Conservation (phyloP, 31 red algal genomes). For the Odonthalia washingtoniensis region DNA sequence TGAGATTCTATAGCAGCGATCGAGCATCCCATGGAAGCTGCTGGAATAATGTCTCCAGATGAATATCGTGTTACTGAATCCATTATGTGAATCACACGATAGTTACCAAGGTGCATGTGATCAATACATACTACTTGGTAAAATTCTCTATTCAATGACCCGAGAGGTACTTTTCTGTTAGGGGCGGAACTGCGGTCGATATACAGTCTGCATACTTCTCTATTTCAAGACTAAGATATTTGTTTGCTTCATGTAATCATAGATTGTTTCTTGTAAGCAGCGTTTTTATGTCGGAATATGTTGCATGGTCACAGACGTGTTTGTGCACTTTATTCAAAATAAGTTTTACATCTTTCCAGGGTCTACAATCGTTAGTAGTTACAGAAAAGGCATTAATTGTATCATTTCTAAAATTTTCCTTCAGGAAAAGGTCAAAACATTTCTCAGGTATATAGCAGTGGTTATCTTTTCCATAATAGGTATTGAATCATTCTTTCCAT, state of each 20-base stretch:
- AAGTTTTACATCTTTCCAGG: neutral
- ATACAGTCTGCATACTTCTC: constrained; percentile 16
- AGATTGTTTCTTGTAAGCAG: no score
- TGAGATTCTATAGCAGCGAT: no score
- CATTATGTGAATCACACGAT: constrained; percentile 22
- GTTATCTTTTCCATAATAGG: constrained; percentile 2
- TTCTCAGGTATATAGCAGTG: neutral
- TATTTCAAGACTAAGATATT: neutral
- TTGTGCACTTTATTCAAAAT: neutral
- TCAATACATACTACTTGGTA: constrained; percentile 16
- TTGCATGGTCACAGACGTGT: constrained; percentile 12
- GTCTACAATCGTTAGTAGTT: neutral
- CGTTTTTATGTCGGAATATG: neutral
- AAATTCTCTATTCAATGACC: constrained; percentile 2
- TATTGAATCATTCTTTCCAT: neutral
- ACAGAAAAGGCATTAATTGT: neutral
- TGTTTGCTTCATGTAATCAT: neutral
- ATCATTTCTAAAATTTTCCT: neutral
- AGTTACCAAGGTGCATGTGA: constrained; percentile 8
- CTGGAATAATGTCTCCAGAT: neutral
- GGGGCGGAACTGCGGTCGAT: neutral
- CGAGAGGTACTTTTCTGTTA: constrained; percentile 22
- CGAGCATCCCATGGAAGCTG: no score
- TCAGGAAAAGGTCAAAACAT: neutral
- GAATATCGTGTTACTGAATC: constrained; percentile 12